These are phyloP conservation scores for Aspergillus steynii DNA, from an alignment of 495 filamentous ascomycete genomes.

Conservation along the genomic window DNA sequence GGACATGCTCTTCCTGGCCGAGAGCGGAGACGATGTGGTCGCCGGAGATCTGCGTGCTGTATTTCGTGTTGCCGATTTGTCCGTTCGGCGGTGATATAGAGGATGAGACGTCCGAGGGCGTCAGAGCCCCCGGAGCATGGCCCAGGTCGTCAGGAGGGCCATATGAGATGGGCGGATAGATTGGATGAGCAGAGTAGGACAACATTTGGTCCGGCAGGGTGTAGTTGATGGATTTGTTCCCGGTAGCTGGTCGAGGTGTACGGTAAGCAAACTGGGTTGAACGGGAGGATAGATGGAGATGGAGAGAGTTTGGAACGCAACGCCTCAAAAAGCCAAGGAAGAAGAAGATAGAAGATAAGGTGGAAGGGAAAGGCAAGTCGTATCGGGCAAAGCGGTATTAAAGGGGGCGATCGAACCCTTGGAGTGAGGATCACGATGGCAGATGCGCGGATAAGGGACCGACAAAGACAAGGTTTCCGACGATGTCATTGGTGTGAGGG, in stretches of 20 bases:
- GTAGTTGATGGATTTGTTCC: slow-evolving; percentile 48
- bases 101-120: slow-evolving; percentile 48
- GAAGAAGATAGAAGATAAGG: slow-evolving; percentile 8
- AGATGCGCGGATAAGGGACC: slow-evolving; percentile 20
- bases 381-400: slow-evolving; percentile 8
- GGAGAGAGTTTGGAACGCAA: background rate
- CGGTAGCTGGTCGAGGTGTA: slow-evolving; percentile 24
- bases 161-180: slow-evolving; percentile 50
- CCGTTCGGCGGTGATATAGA: slow-evolving; percentile 52
- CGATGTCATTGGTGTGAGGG: slow-evolving; percentile 40
- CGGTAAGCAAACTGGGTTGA: slow-evolving; percentile 27
- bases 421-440: slow-evolving; percentile 9
- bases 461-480: slow-evolving; percentile 23
- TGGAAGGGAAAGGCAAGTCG: slow-evolving; percentile 3
- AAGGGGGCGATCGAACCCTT: slow-evolving; percentile 12
- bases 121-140: slow-evolving; percentile 39
- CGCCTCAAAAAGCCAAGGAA: slow-evolving; percentile 7
- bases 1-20: slow-evolving; percentile 52
- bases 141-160: slow-evolving; percentile 41
- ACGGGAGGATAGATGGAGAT: background rate
- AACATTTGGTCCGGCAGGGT: slow-evolving; percentile 46
- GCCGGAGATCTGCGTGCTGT: slow-evolving; percentile 46
- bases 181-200: slow-evolving; percentile 44
- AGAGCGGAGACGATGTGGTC: slow-evolving; percentile 45
- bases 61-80: slow-evolving; percentile 46